A percentile compares a stretch with the other conserved stretches of the same genome.
These are phyloP conservation scores for Eutrema yunnanense DNA, from an alignment of 345 rosid species.

Conservation along the genomic window DNA sequence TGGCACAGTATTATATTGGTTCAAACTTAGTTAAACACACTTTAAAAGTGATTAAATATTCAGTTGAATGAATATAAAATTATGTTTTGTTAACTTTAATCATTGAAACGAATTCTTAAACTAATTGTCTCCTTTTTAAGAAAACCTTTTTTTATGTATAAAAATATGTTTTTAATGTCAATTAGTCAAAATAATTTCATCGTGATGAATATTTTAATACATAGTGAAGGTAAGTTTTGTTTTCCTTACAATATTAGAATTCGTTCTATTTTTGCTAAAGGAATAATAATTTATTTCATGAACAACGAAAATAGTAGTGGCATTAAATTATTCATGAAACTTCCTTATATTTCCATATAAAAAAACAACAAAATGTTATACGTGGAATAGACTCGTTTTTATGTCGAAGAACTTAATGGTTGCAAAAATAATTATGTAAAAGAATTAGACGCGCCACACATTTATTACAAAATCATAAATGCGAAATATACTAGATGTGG, in stretches of 20 bases:
- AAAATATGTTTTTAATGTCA: background rate
- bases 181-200: background rate
- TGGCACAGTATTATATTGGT: slow-evolving; percentile 23
- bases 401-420: slow-evolving; percentile 1
- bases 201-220: background rate
- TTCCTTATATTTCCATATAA: slow-evolving; percentile 4
- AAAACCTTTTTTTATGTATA: background rate
- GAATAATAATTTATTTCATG: background rate
- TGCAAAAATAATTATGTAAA: slow-evolving; percentile 10
- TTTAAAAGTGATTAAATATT: slow-evolving; percentile 27
- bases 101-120: slow-evolving; percentile 3
- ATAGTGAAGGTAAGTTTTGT: background rate
- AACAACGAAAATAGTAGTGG: background rate
- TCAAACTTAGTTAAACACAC: slow-evolving; percentile 25
- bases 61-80: slow-evolving; percentile 8
- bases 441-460: slow-evolving; percentile 22
- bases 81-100: slow-evolving; percentile 18
- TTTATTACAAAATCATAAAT: slow-evolving; percentile 27
- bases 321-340: background rate
- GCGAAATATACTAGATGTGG: slow-evolving; percentile 22
- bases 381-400: background rate
- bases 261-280: background rate
- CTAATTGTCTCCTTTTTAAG: background rate
- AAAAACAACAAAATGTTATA: background rate
- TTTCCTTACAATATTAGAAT: background rate